phyloP scores from a whole-genome alignment of 805 yeast genomes.

The Torulaspora indica region DNA sequence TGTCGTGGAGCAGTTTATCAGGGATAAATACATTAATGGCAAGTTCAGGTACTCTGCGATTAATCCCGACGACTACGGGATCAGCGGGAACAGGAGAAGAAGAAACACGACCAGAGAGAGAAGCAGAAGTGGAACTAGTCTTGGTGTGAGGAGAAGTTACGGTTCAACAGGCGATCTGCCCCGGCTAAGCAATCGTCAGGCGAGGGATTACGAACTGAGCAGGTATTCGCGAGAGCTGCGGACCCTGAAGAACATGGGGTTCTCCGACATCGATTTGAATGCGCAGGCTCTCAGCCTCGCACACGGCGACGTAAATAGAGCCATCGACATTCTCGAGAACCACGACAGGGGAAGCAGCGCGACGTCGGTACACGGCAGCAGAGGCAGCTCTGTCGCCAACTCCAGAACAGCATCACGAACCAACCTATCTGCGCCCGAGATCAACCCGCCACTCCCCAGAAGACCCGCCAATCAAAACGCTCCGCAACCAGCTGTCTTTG shows the following conservation, averaged over 20 bases:
- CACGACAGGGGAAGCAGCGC: slow-evolving; percentile 36
- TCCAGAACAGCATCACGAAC: slow-evolving; percentile 20
- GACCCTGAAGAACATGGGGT: slow-evolving; percentile 52
- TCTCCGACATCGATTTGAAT: slow-evolving; percentile 49
- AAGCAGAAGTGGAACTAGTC: slow-evolving; percentile 7
- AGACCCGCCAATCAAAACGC: slow-evolving; percentile 37
- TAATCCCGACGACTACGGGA: slow-evolving; percentile 29
- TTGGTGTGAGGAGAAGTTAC: slow-evolving; percentile 3
- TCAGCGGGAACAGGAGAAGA: slow-evolving; percentile 17
- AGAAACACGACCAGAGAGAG: slow-evolving; percentile 15
- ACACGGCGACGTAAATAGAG: slow-evolving; percentile 55
- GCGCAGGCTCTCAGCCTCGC: slow-evolving; percentile 59
- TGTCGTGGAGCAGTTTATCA: slow-evolving; percentile 52
- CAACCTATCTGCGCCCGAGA: slow-evolving; percentile 10
- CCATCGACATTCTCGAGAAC: slow-evolving; percentile 52
- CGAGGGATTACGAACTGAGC: slow-evolving; percentile 49
- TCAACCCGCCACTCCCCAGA: slow-evolving; percentile 38
- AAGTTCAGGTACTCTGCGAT: slow-evolving; percentile 40
- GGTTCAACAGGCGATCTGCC: slow-evolving; percentile 34
- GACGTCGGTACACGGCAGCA: slow-evolving; percentile 37
- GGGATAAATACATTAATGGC: slow-evolving; percentile 67
- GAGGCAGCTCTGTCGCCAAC: slow-evolving; percentile 12
- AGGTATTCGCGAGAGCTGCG: slow-evolving; percentile 49
- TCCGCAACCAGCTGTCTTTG: slow-evolving; percentile 37
- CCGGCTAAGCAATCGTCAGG: slow-evolving; percentile 45